Evolutionary conservation across 805 yeast genomes (phyloP), one percentile per base, ranked within the genome.

Genomic region (Kluyveromyces nonfermentans): DNA sequence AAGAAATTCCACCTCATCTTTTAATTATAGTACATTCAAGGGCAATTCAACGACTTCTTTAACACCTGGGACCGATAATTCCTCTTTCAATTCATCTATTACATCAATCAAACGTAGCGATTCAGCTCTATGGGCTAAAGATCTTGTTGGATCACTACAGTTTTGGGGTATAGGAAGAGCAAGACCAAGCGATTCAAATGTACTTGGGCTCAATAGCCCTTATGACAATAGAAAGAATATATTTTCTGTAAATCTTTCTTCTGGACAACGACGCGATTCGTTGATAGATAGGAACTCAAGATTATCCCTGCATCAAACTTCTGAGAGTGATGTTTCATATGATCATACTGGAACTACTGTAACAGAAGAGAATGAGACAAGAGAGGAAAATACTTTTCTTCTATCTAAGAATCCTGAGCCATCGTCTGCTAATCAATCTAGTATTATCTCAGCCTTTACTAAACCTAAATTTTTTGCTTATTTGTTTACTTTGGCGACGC

Each of bases 401-500:
- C 7, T 25, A 25, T 25, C 30, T 10, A 25, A 14, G 7, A 25
- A 25, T 4, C 30, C 30, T 10, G 30, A 25, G 12, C 12, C 7
- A 25, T 10, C 3, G 4, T 10, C 30, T 10, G 7, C 12, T 50
- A 46, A 37, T 14, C 49, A 50, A 16, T 45, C 37, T 33, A 50
- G 50, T 33, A 42, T 56, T 14, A 37, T 52, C 10, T 46, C 47
- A 10, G 52, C 54, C 4, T 32, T 69, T 3, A 57, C 51, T 2
- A 57, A 58, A 32, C 60, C 60, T 16, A 52, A 63, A 1, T 83
- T 78, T 46, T 48, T 79, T 16, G 62, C 71, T 7, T 81, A 77
- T 50, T 80, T 70, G 50, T 37, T 76, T 6, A 68, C 78, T n/a
- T 65, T 81, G 19, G 76, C 84, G 0, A 59, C 75, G 5, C 62